These are phyloP conservation scores for Sugiyamaella neomexicana DNA, from an alignment of 1,139 yeast genomes.

Conservation along the genomic window DNA sequence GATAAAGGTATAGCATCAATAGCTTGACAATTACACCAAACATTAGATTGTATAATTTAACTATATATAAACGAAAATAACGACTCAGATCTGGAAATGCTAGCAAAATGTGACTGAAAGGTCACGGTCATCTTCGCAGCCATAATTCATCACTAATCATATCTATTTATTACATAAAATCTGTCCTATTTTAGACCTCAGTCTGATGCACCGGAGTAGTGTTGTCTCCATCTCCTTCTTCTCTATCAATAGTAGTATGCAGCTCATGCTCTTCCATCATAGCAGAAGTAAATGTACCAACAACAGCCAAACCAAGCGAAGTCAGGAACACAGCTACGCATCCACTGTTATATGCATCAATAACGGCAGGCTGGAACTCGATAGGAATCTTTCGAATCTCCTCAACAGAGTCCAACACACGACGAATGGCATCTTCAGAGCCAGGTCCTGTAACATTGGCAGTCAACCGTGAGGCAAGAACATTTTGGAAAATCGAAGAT, in stretches of 20 bases:
- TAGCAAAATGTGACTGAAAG: too few relatives aligned
- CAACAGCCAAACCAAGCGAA: conserved; percentile 47
- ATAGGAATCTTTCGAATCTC: conserved; percentile 56
- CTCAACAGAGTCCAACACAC: conserved; percentile 58
- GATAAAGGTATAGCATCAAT: too few relatives aligned
- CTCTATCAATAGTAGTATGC: conserved; percentile 34
- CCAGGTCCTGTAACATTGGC: conserved; percentile 40
- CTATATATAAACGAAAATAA: too few relatives aligned
- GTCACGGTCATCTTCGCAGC: too few relatives aligned
- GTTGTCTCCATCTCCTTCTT: not conserved
- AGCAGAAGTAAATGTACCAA: conserved; percentile 35
- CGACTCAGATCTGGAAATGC: too few relatives aligned
- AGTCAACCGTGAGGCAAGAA: conserved; percentile 39
- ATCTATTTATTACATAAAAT: not conserved
- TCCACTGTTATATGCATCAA: conserved; percentile 51
- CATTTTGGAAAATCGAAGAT: conserved; percentile 60
- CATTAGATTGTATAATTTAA: too few relatives aligned
- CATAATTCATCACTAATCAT: not conserved
- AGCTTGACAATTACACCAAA: too few relatives aligned
- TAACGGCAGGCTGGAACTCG: conserved; percentile 48
- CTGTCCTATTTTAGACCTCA: not conserved
- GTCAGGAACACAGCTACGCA: conserved; percentile 55
- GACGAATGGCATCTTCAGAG: conserved; percentile 45
- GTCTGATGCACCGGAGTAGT: not conserved
- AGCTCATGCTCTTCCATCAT: conserved; percentile 46